Evolutionary conservation across 495 filamentous ascomycete species (phyloP).

Genomic region (Pyrenula massariospora): DNA sequence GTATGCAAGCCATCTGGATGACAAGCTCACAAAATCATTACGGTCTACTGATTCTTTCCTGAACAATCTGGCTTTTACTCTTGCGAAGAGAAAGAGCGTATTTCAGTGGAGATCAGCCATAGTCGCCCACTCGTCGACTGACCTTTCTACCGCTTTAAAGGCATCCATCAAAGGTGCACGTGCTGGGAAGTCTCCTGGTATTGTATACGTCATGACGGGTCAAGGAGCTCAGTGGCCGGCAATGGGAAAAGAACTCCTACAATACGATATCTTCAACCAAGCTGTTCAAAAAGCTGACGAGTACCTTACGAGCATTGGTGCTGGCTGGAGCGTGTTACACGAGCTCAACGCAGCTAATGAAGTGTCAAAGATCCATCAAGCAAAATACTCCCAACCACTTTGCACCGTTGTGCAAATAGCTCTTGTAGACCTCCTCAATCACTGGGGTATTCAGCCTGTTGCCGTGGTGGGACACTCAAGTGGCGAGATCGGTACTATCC

Average conservation of each 20-base stretch:
- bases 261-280: conserved; percentile 12
- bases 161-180: conserved; percentile 54
- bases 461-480: conserved; percentile 27
- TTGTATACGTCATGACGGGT: conserved; percentile 36
- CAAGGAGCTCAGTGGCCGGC: conserved; percentile 53
- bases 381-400: conserved; percentile 7
- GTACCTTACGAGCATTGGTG: conserved; percentile 14
- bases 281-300: conserved; percentile 15
- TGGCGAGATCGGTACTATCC: conserved; percentile 25
- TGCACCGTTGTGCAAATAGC: conserved; percentile 19
- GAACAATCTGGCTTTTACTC: conserved; percentile 20
- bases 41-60: background rate
- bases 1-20: background rate
- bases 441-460: conserved; percentile 13
- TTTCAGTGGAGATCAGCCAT: conserved; percentile 16
- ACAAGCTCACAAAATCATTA: background rate
- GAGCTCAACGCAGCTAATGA: conserved; percentile 6
- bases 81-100: conserved; percentile 12
- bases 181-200: conserved; percentile 8
- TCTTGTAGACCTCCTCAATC: conserved; percentile 19
- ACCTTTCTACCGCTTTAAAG: conserved; percentile 57
- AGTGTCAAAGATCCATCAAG: background rate
- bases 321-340: conserved; percentile 7
- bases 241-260: conserved; percentile 39
- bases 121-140: conserved; percentile 9